These are phyloP conservation scores for Teunomyces gatunensis DNA, from an alignment of 805 yeast species.

Conservation along the genomic window DNA sequence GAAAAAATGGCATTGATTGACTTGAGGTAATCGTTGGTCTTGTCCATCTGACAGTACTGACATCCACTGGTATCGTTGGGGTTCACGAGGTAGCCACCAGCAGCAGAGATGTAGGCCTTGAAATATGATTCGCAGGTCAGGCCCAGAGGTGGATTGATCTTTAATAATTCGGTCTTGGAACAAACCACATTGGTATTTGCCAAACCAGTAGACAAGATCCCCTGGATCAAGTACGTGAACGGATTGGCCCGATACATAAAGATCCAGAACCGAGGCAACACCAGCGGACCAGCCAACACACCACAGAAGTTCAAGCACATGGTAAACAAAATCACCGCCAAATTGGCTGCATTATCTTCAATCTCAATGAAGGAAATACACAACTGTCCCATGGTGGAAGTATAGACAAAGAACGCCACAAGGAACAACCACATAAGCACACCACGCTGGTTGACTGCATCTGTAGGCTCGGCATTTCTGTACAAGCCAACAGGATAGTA, in stretches of 20 bases:
- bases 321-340: conserved; percentile 56
- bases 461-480: conserved; percentile 52
- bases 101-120: conserved; percentile 34
- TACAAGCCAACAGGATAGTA: conserved; percentile 24
- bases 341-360: conserved; percentile 63
- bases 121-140: conserved; percentile 62
- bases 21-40: conserved; percentile 60
- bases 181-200: conserved; percentile 38
- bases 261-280: conserved; percentile 81
- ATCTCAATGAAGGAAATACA: conserved; percentile 57
- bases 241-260: conserved; percentile 79
- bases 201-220: conserved; percentile 52
- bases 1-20: conserved; percentile 40
- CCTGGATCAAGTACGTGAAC: conserved; percentile 65
- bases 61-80: conserved; percentile 49
- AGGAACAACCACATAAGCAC: conserved; percentile 50
- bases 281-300: conserved; percentile 56
- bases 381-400: conserved; percentile 58
- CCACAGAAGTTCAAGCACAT: conserved; percentile 74
- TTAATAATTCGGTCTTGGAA: conserved; percentile 24
- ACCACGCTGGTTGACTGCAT: conserved; percentile 54
- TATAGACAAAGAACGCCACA: conserved; percentile 47
- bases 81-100: conserved; percentile 57
- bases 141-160: conserved; percentile 47
- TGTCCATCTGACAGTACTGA: conserved; percentile 49